Percentiles rank a stretch among this genome's conserved stretches.
phyloP scores from a whole-genome alignment of 352 stramenopile genomes.

The Elongisporangium senticosum region DNA sequence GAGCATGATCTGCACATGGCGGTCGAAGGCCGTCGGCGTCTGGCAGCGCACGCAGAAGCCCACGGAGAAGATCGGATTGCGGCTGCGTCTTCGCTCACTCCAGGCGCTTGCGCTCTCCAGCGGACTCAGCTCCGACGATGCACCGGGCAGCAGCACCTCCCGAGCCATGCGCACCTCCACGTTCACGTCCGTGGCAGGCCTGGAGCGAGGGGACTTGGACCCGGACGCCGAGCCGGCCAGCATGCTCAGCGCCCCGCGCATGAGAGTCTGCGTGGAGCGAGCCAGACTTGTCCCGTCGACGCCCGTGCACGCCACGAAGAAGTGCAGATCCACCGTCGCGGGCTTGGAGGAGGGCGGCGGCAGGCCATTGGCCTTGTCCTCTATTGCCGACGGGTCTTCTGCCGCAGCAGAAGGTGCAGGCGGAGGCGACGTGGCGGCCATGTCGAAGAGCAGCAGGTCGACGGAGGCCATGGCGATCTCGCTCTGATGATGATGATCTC shows the following conservation, averaged over 20 bases:
- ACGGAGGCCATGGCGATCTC: constrained; percentile 7
- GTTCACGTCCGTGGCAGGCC: constrained; percentile 54
- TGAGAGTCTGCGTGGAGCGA: constrained; percentile 62
- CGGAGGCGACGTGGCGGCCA: neutral
- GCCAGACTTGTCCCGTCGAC: constrained; percentile 51
- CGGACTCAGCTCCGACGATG: constrained; percentile 11
- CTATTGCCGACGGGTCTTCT: neutral
- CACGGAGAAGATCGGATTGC: constrained; percentile 60
- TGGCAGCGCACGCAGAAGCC: constrained; percentile 59
- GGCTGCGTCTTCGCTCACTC: constrained; percentile 61
- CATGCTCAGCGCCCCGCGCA: constrained; percentile 73
- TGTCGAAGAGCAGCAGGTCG: constrained; percentile 9
- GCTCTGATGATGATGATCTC: neutral
- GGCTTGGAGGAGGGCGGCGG: constrained; percentile 2
- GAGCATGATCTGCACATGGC: constrained; percentile 69
- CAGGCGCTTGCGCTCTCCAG: constrained; percentile 60
- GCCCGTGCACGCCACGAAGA: constrained; percentile 63
- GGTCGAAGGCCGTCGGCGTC: constrained; percentile 35
- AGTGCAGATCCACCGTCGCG: constrained; percentile 33
- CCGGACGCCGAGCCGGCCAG: constrained; percentile 32
- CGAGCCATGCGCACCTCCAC: constrained; percentile 56
- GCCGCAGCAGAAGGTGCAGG: neutral
- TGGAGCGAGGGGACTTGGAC: constrained; percentile 39
- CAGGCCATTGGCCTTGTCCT: neutral
- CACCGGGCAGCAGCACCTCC: constrained; percentile 34